Evolutionary conservation across 768 basidiomycete genomes (phyloP), one percentile per base, ranked within the genome.

Genomic region (Calvatia gigantea): DNA sequence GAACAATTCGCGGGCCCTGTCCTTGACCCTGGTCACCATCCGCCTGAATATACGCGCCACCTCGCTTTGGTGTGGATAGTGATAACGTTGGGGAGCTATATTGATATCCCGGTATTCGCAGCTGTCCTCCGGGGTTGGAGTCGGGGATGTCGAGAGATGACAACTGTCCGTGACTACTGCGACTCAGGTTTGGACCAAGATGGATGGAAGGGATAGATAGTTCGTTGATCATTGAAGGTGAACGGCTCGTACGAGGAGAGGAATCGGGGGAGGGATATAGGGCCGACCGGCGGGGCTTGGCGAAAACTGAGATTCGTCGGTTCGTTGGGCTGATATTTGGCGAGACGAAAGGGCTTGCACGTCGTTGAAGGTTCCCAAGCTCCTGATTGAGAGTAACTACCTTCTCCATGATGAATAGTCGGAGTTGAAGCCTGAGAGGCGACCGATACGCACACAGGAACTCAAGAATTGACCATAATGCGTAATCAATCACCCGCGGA

Each of bases 401-500:
- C 61, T 85, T 87, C 66, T 87, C 86, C 60, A 81, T 79, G n/a
- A 80, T 70, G 56, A 88, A 78, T 2, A 83, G 69, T 23, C 85
- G 84, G 70, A 91, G 75, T 59, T 88, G 87, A 27, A 86, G 69
- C 50, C 79, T 70, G 27, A 91, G 73, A 0, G 88, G 87, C 35
- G 71, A 83, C 15, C 85, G 77, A 61, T 78, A 81, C 1, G 82
- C 75, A 59, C 82, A 86, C 15, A 87, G 66, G 51, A 87, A 75
- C 61, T 89, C 86, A 25, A 90, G 69, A 27, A 84, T 66, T 2
- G 89, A 90, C 88, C 88, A 90, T 1, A 86, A 72, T 7, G 81
- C 70, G 60, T 89, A 91, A 65, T 91, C 89, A 4, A 88, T 71
- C 23, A 86, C 70, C 27, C 86, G 76, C 2, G 87, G 87, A 38